These are phyloP conservation scores for Entomortierella parvispora DNA, from an alignment of 192 early-diverging fungal species.

Conservation along the genomic window DNA sequence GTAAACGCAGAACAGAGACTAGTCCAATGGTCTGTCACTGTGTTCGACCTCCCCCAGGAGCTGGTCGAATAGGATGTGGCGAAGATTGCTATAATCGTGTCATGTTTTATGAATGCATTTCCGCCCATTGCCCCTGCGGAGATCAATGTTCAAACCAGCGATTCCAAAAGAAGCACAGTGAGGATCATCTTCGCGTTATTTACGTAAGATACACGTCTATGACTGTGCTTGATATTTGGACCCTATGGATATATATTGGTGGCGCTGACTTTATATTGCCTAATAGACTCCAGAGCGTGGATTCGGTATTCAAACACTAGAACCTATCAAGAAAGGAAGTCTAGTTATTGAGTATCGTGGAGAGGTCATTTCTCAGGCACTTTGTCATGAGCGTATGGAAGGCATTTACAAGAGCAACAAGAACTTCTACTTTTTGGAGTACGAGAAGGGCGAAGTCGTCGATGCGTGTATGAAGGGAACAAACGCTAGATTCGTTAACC, in stretches of 20 bases:
- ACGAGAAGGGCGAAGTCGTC: constrained; percentile 77
- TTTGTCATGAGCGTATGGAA: constrained; percentile 78
- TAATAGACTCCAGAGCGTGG: constrained; percentile 71
- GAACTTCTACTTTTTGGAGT: constrained; percentile 86
- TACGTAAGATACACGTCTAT: constrained; percentile 57
- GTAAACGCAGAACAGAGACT: constrained; percentile 66
- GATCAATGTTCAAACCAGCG: constrained; percentile 79
- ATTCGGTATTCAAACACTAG: constrained; percentile 71
- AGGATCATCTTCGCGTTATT: constrained; percentile 67
- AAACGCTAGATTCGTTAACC: constrained; percentile 86
- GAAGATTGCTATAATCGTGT: constrained; percentile 80
- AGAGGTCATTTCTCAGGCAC: constrained; percentile 76
- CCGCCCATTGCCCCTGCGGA: constrained; percentile 72
- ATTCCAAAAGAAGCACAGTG: constrained; percentile 68
- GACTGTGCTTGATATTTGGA: background rate
- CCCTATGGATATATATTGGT: background rate
- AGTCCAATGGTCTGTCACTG: constrained; percentile 70
- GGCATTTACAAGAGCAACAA: constrained; percentile 69
- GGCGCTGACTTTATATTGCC: too few relatives aligned
- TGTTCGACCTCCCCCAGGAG: constrained; percentile 58
- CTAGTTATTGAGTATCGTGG: constrained; percentile 87
- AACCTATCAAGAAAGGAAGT: constrained; percentile 61
- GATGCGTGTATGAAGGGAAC: constrained; percentile 83
- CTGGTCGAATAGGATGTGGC: constrained; percentile 68
- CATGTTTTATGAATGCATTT: constrained; percentile 82